phyloP scores from a whole-genome alignment of 106 monocot genomes.

The Dendrobium chrysotoxum region DNA sequence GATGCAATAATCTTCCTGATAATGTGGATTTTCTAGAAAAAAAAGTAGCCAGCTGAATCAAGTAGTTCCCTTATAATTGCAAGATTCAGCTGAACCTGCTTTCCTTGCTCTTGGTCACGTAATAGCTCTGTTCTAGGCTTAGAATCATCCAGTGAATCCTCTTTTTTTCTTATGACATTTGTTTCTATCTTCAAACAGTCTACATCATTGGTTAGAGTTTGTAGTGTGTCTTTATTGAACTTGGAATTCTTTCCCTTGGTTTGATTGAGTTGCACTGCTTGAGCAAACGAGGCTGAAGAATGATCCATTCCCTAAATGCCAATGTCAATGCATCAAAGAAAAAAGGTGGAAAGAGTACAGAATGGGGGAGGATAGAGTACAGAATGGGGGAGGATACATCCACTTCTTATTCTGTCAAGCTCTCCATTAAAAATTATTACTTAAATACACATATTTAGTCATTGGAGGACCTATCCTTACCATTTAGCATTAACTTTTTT shows the following conservation, averaged over 20 bases:
- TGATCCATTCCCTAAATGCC: neutral
- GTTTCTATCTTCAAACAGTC: slow-evolving; percentile 32
- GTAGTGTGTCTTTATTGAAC: slow-evolving; percentile 12
- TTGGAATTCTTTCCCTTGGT: slow-evolving; percentile 13
- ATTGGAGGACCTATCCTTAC: too few species aligned
- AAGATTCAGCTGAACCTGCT: slow-evolving; percentile 70
- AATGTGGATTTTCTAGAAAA: slow-evolving; percentile 97
- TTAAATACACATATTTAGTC: too few species aligned
- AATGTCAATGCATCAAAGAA: too few species aligned
- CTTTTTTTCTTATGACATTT: slow-evolving; percentile 16
- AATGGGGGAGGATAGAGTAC: too few species aligned
- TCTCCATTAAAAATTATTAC: slow-evolving; percentile 98
- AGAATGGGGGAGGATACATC: slow-evolving; percentile 85
- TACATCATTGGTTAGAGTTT: slow-evolving; percentile 19
- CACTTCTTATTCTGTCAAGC: slow-evolving; percentile 92
- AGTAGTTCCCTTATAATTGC: slow-evolving; percentile 60
- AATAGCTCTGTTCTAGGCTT: slow-evolving; percentile 79
- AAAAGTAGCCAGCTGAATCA: slow-evolving; percentile 54
- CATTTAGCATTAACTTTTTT: too few species aligned
- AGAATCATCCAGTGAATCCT: slow-evolving; percentile 26
- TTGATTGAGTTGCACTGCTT: slow-evolving; percentile 2
- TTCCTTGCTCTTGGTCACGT: slow-evolving; percentile 36
- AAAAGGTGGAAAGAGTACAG: too few species aligned
- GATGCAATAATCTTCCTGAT: slow-evolving; percentile 79
- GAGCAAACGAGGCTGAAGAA: slow-evolving; percentile 17